Evolutionary conservation across 179 eudicot species (phyloP), one percentile per base, ranked within the genome.

Genomic region (Heliamphora pulchella): DNA sequence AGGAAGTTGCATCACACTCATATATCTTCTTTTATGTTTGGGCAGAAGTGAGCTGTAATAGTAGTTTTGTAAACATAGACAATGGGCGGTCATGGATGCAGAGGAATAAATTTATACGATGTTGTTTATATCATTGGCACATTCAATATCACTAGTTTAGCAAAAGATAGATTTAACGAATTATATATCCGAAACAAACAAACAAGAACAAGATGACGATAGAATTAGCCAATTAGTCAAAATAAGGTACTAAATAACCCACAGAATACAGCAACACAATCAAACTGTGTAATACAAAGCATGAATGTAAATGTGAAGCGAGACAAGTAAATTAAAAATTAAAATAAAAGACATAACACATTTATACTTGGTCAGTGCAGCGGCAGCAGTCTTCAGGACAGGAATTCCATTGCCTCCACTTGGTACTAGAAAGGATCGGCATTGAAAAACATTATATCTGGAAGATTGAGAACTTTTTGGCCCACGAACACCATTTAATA

Each of bases 381-480:
- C 43, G 41, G 88, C 87, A 76, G 86, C 87, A 80, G 86, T 82
- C 80, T 86, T 83, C 9, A 87, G 83, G 73, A 82, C 68, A 71
- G 87, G 86, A 73, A 87, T 79, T 54, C 79, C 86, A 81, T 68
- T 84, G 81, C 89, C 87, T 79, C 89, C 91, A 76, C 81, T 77
- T 78, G 92, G 96, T 63, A 82, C 55, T 66, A 88, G 78, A 81
- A 87, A 63, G 58, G 96, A 87, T 76, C 70, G 88, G 83, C 97
- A 93, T 47, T 79, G 66, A 54, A 89, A 85, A 64, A 77, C 79
- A 81, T 85, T 85, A 74, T 72, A 82, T 79, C 81, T 86, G 55
- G 89, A 74, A 51, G 86, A 80, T 62, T 20, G 72, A 70, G 80
- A 66, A 68, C 48, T 78, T 78, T 55, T 82, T 65, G 75, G 86